Conservation (phyloP, 495 filamentous ascomycete genomes). For the Immersiella caudata region DNA sequence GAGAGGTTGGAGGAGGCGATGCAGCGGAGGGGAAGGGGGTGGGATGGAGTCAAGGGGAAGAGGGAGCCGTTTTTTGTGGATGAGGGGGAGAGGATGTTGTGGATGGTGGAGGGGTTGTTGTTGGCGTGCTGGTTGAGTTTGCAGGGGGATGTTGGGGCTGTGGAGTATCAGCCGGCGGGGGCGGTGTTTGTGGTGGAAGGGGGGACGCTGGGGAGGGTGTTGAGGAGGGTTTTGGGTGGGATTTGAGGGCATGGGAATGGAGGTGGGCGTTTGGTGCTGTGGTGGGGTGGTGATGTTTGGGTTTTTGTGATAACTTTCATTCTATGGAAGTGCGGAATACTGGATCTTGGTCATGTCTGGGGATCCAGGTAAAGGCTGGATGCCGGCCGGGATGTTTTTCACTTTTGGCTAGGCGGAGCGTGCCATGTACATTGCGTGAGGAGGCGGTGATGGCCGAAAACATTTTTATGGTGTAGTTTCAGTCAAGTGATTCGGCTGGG, state of each 20-base stretch:
- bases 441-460: no score
- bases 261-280: no score
- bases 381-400: no score
- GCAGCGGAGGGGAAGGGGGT: not conserved
- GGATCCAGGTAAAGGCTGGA: no score
- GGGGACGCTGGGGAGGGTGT: slow-evolving; percentile 11
- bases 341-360: no score
- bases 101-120: slow-evolving; percentile 24
- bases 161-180: slow-evolving; percentile 24
- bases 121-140: slow-evolving; percentile 19
- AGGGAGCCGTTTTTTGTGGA: slow-evolving; percentile 16
- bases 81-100: slow-evolving; percentile 20
- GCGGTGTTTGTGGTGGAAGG: slow-evolving; percentile 16
- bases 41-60: not conserved
- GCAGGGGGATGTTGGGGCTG: slow-evolving; percentile 21
- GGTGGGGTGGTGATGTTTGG: no score
- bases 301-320: no score
- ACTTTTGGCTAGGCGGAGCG: no score
- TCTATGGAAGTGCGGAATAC: no score
- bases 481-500: no score
- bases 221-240: slow-evolving; percentile 23
- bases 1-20: slow-evolving; percentile 12
- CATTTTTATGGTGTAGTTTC: no score
- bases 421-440: no score
- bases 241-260: not conserved